Evolutionary conservation across 2,329 filamentous ascomycete genomes (phyloP), one percentile per base, ranked within the genome.

Genomic region (Ceratocystis alfenasii): DNA sequence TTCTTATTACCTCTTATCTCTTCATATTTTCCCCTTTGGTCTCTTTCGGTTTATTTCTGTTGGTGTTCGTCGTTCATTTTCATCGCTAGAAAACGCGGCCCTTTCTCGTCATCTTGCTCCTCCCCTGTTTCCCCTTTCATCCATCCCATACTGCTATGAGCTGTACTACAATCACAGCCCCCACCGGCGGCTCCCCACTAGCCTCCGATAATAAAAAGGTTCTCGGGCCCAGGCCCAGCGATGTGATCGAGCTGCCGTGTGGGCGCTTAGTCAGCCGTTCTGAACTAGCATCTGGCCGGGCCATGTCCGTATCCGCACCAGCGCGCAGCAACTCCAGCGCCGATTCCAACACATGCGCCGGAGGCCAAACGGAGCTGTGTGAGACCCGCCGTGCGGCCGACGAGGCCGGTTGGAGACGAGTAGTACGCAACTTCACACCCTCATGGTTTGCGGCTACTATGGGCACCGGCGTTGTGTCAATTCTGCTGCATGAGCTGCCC

Each of bases 381-480:
- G 46, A 20, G 6, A 2, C n/a, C 7, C 48, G 48, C 17, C 20
- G 48, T 20, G 48, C 20, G 48, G 20, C 62, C 65, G 72, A 77
- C 36, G 72, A 74, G 28, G 71, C 71, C 22, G 77, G 77, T 3
- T 79, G 77, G 77, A 71, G 77, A 66, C 75, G 75, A 67, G 75
- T 81, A 44, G 75, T 81, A 48, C 76, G 78, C 66, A 80, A 83
- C 70, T 65, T 83, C 69, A 81, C 78, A 36, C 81, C 81, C 41
- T 82, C 80, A 78, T 81, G 83, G 83, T 85, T 84, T 71, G 76
- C 80, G 2, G 78, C 81, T 41, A 83, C 78, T 55, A 85, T 89
- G 85, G 86, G 86, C 33, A 89, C 86, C 0, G 87, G 86, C 22
- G 83, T 89, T 48, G 82, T 86, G 7, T 82, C 83, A 1, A 80